A percentile compares a stretch with the other conserved stretches of the same genome.
phyloP scores from a whole-genome alignment of 805 yeast species.

The Metschnikowia bowlesiae region DNA sequence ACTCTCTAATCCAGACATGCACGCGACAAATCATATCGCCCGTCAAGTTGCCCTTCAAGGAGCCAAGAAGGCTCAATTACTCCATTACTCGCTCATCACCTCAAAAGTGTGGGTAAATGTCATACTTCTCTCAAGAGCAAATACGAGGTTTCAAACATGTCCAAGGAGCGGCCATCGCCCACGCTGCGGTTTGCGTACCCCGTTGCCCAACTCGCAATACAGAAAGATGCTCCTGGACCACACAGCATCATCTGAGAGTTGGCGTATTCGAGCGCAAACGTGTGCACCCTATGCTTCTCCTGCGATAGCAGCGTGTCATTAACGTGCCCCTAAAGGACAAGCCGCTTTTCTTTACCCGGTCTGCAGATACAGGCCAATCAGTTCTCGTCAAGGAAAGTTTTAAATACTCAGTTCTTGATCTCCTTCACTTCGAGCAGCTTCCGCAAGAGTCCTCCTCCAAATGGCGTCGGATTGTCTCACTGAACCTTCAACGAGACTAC shows the following conservation, averaged over 20 bases:
- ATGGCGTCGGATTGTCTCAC: too few species aligned
- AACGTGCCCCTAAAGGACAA: slow-evolving; percentile 51
- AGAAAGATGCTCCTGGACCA: not conserved
- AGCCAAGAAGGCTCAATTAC: not conserved
- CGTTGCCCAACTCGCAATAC: slow-evolving; percentile 29
- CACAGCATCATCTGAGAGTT: not conserved
- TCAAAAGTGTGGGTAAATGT: not conserved
- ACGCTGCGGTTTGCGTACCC: slow-evolving; percentile 12
- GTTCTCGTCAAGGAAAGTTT: slow-evolving; percentile 59
- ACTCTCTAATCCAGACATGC: too few species aligned
- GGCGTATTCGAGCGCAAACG: slow-evolving; percentile 15
- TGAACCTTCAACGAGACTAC: too few species aligned
- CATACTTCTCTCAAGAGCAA: slow-evolving; percentile 12
- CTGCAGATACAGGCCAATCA: slow-evolving; percentile 88
- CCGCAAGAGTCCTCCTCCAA: too few species aligned
- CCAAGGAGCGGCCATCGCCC: not conserved
- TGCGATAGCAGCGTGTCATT: slow-evolving; percentile 56
- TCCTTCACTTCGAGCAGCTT: too few species aligned
- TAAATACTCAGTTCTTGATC: slow-evolving; percentile 14
- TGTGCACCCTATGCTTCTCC: slow-evolving; percentile 34
- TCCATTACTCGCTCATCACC: not conserved
- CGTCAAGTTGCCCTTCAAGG: not conserved
- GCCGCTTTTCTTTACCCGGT: slow-evolving; percentile 72
- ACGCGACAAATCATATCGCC: not conserved
- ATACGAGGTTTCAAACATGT: slow-evolving; percentile 8